Evolutionary conservation across 768 basidiomycete genomes (phyloP), one percentile per base, ranked within the genome.

Genomic region (Boletus sensibilis): DNA sequence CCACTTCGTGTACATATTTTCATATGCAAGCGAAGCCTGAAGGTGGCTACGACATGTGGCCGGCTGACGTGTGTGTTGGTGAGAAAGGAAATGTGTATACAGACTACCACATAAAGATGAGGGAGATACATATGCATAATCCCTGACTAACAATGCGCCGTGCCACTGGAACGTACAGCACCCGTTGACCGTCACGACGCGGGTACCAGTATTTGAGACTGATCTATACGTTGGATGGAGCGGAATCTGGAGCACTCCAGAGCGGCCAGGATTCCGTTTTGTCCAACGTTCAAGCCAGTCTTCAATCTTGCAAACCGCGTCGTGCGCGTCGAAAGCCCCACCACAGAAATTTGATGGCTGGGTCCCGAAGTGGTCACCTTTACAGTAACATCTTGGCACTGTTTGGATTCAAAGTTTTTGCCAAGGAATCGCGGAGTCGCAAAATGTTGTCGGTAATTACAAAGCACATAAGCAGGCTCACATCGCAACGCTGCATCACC

Each of bases 371-470:
- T 18, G 16, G 25, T 25, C 25, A 3, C 3, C 4, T 25, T 25
- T 25, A 25, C 4, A n/a, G 25, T 25, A 25, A 25, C 25, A 25
- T 25, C 27, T 29, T 29, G 27, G 27, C 18, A 16, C n/a, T 48
- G 31, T 49, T 42, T 43, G 48, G 37, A 48, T 20, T 8, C 44
- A 45, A 31, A 45, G 44, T 29, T n/a, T 45, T 31, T 31, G 10
- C 27, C 27, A 31, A 29, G 12, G 20, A n/a, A 52, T 53, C 33
- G 52, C 29, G 55, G 53, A 33, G 42, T 43, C 27, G 4, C 5
- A 25, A 55, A 54, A 33, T 21, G 18, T 12, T 5, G 13, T 25
- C 55, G 55, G 54, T 39, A 39, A 56, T 56, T 39, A 56, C n/a
- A n/a, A 16, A 39, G n/a, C 39, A 40, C 39, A n/a, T n/a, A n/a